phyloP scores from a whole-genome alignment of 352 stramenopile species.

The Globisporangium emineosum region DNA sequence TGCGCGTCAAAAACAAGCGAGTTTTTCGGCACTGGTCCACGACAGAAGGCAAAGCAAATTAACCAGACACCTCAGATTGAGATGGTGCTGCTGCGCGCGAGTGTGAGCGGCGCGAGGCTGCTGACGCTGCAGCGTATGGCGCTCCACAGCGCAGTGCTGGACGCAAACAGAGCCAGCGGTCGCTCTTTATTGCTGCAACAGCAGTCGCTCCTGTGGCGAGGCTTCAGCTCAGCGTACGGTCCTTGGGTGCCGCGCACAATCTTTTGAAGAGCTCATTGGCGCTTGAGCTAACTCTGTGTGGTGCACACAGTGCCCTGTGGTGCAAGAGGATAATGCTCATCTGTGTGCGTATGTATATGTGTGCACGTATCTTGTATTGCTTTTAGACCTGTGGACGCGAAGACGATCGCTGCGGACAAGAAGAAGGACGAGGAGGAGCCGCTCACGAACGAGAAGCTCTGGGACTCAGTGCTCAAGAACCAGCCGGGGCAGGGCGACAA shows the following conservation, averaged over 20 bases:
- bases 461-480: conserved; percentile 60
- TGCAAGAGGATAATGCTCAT: neutral
- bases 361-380: neutral
- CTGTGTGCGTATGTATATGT: neutral
- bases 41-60: neutral
- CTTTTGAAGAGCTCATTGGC: neutral
- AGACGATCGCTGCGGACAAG: conserved; percentile 17
- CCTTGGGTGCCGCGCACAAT: neutral
- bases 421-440: conserved; percentile 31
- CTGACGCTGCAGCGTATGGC: conserved; percentile 16
- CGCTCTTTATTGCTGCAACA: neutral
- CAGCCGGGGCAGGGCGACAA: conserved; percentile 47
- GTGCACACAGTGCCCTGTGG: neutral
- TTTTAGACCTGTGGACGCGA: conserved; percentile 2
- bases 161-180: neutral
- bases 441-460: conserved; percentile 69
- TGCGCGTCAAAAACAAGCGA: conserved; percentile 7
- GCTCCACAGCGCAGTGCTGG: conserved; percentile 1
- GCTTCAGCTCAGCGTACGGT: conserved; percentile 44
- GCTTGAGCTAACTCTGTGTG: neutral
- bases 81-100: conserved; percentile 13
- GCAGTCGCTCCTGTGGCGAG: conserved; percentile 16
- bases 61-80: too few species aligned
- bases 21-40: conserved; percentile 4
- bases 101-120: neutral